Evolutionary conservation across 306 rosid species (phyloP).

Genomic region (Abrus precatorius): DNA sequence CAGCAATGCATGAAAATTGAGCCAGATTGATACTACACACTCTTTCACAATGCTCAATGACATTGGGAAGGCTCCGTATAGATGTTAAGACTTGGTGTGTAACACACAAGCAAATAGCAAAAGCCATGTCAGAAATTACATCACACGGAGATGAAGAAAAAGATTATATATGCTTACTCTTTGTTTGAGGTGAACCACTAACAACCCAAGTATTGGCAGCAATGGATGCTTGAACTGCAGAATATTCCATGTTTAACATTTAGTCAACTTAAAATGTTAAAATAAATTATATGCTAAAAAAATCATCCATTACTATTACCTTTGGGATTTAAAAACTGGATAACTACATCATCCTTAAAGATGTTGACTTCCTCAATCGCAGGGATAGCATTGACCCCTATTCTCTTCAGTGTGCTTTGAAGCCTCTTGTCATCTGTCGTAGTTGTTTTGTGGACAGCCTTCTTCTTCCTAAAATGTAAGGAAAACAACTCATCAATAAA

Average conservation of each 20-base stretch:
- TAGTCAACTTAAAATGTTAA: not conserved
- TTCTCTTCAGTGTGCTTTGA: conserved; percentile 93
- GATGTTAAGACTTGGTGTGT: not conserved
- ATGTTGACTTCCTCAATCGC: conserved; percentile 94
- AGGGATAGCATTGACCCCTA: conserved; percentile 92
- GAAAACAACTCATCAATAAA: not conserved
- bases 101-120: not conserved
- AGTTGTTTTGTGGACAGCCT: conserved; percentile 94
- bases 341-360: conserved; percentile 90
- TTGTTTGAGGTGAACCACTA: conserved; percentile 91
- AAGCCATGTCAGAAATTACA: not conserved
- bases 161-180: conserved; percentile 60
- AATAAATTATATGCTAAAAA: not conserved
- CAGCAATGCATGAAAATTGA: not conserved
- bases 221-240: conserved; percentile 91
- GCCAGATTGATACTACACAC: not conserved
- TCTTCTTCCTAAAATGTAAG: conserved; percentile 76
- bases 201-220: conserved; percentile 99
- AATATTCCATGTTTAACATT: conserved; percentile 3
- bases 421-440: conserved; percentile 92
- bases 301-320: conserved; percentile 50
- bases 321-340: conserved; percentile 85
- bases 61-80: not conserved
- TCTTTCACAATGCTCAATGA: not conserved
- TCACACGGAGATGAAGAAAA: not conserved